Percentiles rank a stretch among this genome's conserved stretches.
phyloP scores from a whole-genome alignment of 2,329 filamentous ascomycete genomes.

The Alternaria conjuncta region DNA sequence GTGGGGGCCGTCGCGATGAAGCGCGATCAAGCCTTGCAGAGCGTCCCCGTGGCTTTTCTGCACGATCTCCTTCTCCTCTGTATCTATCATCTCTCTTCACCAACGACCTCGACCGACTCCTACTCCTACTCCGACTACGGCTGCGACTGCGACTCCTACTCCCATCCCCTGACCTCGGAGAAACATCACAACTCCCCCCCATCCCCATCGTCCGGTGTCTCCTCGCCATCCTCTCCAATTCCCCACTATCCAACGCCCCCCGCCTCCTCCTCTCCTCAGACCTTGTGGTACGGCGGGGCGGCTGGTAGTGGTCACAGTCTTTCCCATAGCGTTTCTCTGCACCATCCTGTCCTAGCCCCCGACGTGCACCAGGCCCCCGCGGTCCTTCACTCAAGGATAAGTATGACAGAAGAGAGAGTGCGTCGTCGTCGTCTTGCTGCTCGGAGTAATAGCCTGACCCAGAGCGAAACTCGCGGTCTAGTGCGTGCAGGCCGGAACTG shows the following conservation, averaged over 20 bases:
- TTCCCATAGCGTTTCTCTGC: neutral
- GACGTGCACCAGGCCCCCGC: neutral
- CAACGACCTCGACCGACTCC: neutral
- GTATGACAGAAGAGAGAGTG: neutral
- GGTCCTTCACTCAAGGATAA: neutral
- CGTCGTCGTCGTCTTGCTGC: neutral
- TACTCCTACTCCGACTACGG: neutral
- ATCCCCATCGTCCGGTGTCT: neutral
- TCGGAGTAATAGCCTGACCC: neutral
- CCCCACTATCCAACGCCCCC: rapidly evolving
- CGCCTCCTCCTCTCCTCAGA: neutral
- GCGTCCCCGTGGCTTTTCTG: neutral
- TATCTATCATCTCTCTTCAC: neutral
- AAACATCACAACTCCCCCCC: neutral
- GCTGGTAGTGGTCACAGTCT: neutral
- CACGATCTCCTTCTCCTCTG: neutral
- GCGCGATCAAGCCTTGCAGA: neutral
- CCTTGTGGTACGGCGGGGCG: neutral
- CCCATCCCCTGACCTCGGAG: neutral
- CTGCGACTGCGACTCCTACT: neutral
- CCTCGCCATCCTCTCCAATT: neutral
- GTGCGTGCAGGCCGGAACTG: neutral
- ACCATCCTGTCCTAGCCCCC: neutral
- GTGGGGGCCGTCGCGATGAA: neutral
- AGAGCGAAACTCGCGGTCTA: neutral